Conservation (phyloP, 306 rosid genomes). For the Arachis hypogaea region DNA sequence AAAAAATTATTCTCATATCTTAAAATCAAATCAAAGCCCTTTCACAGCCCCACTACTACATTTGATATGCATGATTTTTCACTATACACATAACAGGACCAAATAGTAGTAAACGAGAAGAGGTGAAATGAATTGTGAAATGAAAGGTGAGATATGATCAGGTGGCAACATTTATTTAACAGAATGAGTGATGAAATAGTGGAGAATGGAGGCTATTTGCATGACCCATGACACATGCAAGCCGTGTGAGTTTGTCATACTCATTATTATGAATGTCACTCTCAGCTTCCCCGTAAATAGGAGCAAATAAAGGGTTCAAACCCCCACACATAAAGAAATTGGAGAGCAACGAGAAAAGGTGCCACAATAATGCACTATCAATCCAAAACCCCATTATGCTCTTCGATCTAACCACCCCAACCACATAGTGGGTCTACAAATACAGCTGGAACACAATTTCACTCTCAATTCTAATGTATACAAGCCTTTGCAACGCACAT, state of each 20-base stretch:
- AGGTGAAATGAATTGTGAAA: neutral
- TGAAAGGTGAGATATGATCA: conserved; percentile 21
- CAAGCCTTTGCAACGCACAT: neutral
- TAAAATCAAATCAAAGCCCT: neutral
- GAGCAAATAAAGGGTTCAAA: conserved; percentile 45
- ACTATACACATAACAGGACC: neutral
- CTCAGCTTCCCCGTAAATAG: conserved; percentile 41
- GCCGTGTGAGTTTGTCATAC: conserved; percentile 39
- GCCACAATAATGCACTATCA: conserved; percentile 38
- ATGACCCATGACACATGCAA: conserved; percentile 47
- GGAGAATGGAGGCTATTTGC: conserved; percentile 34
- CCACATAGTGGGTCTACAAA: conserved; percentile 32
- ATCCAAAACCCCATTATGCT: conserved; percentile 35
- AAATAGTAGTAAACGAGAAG: neutral
- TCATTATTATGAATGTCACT: conserved; percentile 43
- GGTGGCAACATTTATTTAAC: conserved; percentile 33
- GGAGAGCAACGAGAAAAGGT: conserved; percentile 36
- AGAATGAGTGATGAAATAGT: conserved; percentile 13
- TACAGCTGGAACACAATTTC: conserved; percentile 25
- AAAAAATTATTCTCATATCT: neutral
- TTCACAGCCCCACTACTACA: neutral
- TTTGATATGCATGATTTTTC: neutral
- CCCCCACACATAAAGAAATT: conserved; percentile 43
- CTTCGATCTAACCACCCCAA: conserved; percentile 37
- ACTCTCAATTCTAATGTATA: neutral